Evolutionary conservation across 176 grass and related monocot genomes (phyloP).

Genomic region (Ensete ventricosum): DNA sequence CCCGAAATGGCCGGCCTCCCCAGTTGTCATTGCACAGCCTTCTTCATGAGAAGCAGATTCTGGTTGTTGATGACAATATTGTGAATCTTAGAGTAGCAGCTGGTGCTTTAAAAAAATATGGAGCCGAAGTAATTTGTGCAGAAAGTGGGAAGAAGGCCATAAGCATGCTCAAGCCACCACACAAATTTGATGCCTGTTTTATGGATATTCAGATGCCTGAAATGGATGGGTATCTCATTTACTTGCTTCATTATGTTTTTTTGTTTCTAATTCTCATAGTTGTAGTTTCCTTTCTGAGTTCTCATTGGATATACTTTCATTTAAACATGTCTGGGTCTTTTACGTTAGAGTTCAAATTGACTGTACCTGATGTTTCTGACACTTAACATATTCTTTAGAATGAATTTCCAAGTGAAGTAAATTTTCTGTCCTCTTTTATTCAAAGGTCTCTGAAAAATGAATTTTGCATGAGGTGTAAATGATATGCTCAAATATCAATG

Average conservation of each 20-base stretch:
- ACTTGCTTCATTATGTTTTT: conserved; percentile 5
- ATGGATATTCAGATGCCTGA: conserved; percentile 99
- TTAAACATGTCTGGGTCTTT: not conserved
- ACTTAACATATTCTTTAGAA: not conserved
- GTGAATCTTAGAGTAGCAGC: conserved; percentile 94
- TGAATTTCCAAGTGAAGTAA: not conserved
- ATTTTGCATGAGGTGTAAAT: not conserved
- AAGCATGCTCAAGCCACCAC: conserved; percentile 59
- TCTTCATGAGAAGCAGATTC: conserved; percentile 72
- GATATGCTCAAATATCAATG: not conserved
- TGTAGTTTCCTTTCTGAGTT: not conserved
- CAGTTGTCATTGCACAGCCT: conserved; percentile 54
- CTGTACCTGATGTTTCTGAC: not conserved
- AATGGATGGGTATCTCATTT: conserved; percentile 73
- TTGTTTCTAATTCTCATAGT: conserved; percentile 10
- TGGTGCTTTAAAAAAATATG: conserved; percentile 93
- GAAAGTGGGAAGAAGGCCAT: conserved; percentile 73
- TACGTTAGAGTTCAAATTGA: not conserved
- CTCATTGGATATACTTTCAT: not conserved
- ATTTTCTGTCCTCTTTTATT: not conserved
- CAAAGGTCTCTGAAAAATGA: not conserved
- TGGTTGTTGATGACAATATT: conserved; percentile 86
- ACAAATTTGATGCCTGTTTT: conserved; percentile 95
- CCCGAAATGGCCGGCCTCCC: conserved; percentile 52
- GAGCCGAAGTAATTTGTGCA: conserved; percentile 65